Evolutionary conservation across 805 yeast species (phyloP).

Genomic region (Saccharomycopsis olivae): DNA sequence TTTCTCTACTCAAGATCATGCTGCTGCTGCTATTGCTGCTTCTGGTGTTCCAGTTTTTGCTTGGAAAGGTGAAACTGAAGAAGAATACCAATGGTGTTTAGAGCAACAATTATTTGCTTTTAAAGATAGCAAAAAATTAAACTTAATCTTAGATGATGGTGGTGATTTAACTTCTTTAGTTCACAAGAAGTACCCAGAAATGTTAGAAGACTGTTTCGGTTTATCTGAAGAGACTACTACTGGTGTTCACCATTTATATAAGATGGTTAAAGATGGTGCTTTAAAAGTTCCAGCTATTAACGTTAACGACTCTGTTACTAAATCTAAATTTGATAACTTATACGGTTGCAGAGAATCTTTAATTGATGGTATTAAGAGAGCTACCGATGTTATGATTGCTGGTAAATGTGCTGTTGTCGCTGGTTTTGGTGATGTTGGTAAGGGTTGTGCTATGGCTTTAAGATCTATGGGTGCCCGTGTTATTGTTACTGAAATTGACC

Average conservation of each 20-base stretch:
- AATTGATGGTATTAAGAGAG: slow-evolving; percentile 98
- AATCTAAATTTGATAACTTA: slow-evolving; percentile 98
- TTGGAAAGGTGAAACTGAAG: slow-evolving; percentile 99
- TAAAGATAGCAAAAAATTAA: slow-evolving; percentile 91
- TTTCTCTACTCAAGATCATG: slow-evolving; percentile 98
- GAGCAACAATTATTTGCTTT: slow-evolving; percentile 98
- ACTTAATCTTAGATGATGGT: slow-evolving; percentile 98
- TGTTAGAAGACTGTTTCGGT: slow-evolving; percentile 92
- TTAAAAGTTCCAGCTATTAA: slow-evolving; percentile 98
- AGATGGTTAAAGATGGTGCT: slow-evolving; percentile 77
- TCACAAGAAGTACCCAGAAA: slow-evolving; percentile 96
- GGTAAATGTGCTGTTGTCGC: slow-evolving; percentile 99
- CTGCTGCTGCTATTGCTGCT: slow-evolving; percentile 99
- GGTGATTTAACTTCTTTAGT: slow-evolving; percentile 96
- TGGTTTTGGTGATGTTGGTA: slow-evolving; percentile 99
- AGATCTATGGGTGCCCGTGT: slow-evolving; percentile 99
- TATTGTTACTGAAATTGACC: slow-evolving; percentile 93
- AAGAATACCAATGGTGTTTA: slow-evolving; percentile 98
- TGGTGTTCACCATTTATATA: slow-evolving; percentile 98
- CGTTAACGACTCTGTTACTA: slow-evolving; percentile 98
- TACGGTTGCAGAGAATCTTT: slow-evolving; percentile 99
- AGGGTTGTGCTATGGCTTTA: slow-evolving; percentile 99
- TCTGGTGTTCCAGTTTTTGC: slow-evolving; percentile 98
- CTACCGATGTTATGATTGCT: slow-evolving; percentile 99
- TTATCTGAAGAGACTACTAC: slow-evolving; percentile 98